A percentile compares a stretch with the other conserved stretches of the same genome.
Conservation (phyloP, 2,329 filamentous ascomycete genomes). For the Penicillium hordei region DNA sequence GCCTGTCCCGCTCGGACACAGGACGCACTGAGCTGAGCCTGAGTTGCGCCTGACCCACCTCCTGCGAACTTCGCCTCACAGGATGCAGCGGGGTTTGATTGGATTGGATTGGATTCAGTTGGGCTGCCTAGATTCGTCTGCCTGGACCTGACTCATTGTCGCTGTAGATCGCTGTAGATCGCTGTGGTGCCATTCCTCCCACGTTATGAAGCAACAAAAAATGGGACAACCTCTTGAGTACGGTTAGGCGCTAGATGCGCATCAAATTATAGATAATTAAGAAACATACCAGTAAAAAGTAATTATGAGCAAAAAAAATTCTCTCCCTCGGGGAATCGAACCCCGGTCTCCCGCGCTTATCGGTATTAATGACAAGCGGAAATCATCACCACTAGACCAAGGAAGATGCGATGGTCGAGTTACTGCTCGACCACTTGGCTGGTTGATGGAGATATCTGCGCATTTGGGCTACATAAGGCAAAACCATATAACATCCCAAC, state of each 20-base stretch:
- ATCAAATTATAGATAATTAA: no score
- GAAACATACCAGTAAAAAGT: no score
- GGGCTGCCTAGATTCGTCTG: not conserved
- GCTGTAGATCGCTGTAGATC: not conserved
- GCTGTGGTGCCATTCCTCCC: not conserved
- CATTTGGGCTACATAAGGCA: not conserved
- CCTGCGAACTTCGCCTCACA: not conserved
- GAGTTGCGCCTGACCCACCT: not conserved
- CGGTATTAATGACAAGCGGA: slow-evolving; percentile 31
- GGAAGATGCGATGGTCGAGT: slow-evolving; percentile 23
- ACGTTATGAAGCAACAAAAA: not conserved
- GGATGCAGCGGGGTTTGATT: not conserved
- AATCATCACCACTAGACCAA: slow-evolving; percentile 34
- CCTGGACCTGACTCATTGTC: slow-evolving; percentile 6
- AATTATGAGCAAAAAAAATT: slow-evolving; percentile 11
- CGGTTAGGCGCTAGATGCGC: not conserved
- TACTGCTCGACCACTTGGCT: slow-evolving; percentile 28
- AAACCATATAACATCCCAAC: no score
- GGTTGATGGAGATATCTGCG: slow-evolving; percentile 5
- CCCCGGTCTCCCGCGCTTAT: slow-evolving; percentile 38
- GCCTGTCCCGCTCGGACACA: not conserved
- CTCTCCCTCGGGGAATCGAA: slow-evolving; percentile 38
- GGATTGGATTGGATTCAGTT: not conserved
- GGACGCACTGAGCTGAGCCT: not conserved
- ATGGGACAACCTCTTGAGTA: accelerated